Evolutionary conservation across 2,329 filamentous ascomycete genomes (phyloP).

Genomic region (Fusarium buxicola): DNA sequence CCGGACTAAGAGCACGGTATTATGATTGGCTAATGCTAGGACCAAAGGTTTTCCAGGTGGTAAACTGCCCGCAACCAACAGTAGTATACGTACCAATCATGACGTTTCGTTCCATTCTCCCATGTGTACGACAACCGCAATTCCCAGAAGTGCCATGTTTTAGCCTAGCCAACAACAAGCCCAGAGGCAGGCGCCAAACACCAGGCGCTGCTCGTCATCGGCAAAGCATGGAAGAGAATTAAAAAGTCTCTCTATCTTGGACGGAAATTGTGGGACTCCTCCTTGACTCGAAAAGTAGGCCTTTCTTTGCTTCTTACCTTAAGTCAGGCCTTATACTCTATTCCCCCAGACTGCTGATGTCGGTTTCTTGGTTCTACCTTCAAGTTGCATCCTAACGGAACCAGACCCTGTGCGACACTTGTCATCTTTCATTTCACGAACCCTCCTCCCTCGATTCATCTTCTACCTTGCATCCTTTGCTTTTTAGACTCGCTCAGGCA

Average conservation of each 20-base stretch:
- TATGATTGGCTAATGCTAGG: too few relatives aligned
- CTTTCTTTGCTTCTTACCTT: constrained; percentile 3
- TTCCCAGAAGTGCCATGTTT: constrained; percentile 41
- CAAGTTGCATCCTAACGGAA: too few relatives aligned
- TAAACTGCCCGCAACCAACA: too few relatives aligned
- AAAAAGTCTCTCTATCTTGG: constrained; percentile 18
- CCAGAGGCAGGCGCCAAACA: constrained; percentile 2
- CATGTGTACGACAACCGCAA: constrained; percentile 34
- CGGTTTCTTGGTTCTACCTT: constrained; percentile 20
- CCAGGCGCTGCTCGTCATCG: constrained; percentile 26
- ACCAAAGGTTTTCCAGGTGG: too few relatives aligned
- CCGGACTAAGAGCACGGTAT: constrained; percentile 6
- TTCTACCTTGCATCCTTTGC: constrained; percentile 3
- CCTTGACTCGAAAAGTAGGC: constrained; percentile 30
- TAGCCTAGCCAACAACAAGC: neutral
- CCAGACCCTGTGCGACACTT: constrained; percentile 8
- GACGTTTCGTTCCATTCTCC: constrained; percentile 32
- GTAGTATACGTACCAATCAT: constrained; percentile 11
- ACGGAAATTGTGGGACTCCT: constrained; percentile 1
- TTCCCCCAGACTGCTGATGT: constrained; percentile 4
- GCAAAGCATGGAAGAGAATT: constrained; percentile 20
- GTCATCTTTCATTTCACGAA: constrained; percentile 11
- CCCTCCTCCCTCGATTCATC: constrained; percentile 14
- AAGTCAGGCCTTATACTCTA: neutral
- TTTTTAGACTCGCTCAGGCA: neutral